A percentile compares a stretch with the other conserved stretches of the same genome.
Evolutionary conservation across 2,329 filamentous ascomycete species (phyloP).

Genomic region (Anisogramma anomala): DNA sequence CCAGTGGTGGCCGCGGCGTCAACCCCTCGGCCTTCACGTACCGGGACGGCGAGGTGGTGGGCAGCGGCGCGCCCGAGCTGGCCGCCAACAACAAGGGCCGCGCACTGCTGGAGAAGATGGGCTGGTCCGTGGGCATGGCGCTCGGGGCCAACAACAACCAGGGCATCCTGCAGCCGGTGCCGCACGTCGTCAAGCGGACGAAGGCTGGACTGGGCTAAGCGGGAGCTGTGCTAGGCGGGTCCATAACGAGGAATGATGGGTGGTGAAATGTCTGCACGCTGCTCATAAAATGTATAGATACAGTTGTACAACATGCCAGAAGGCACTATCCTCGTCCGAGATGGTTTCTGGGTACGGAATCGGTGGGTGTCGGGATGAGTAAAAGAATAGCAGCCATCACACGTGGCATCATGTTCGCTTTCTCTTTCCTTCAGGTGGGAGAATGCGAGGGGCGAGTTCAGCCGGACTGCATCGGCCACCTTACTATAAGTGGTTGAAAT

Average conservation of each 20-base stretch:
- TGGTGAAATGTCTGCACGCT: not conserved
- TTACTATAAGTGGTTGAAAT: too few relatives aligned
- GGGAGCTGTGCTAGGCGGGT: too few relatives aligned
- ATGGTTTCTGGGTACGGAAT: too few relatives aligned
- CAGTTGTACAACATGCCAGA: not conserved
- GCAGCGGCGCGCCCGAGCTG: slow-evolving; percentile 72
- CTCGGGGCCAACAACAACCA: slow-evolving; percentile 74
- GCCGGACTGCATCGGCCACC: too few relatives aligned
- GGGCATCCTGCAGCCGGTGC: slow-evolving; percentile 76
- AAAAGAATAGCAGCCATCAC: too few relatives aligned
- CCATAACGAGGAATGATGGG: too few relatives aligned
- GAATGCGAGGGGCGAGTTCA: too few relatives aligned
- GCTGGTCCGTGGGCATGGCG: slow-evolving; percentile 78
- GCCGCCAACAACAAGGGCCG: slow-evolving; percentile 73
- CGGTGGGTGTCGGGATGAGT: too few relatives aligned
- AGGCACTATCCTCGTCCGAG: not conserved
- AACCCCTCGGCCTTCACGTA: slow-evolving; percentile 43
- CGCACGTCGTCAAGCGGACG: slow-evolving; percentile 74
- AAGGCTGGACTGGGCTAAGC: slow-evolving; percentile 68
- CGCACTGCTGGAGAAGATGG: slow-evolving; percentile 91
- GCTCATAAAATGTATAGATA: not conserved
- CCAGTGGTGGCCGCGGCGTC: slow-evolving; percentile 18
- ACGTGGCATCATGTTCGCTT: too few relatives aligned
- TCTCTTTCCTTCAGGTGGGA: too few relatives aligned
- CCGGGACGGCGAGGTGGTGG: slow-evolving; percentile 78